A percentile compares a stretch with the other conserved stretches of the same genome.
Evolutionary conservation across 73 alveolate genomes (phyloP).

Genomic region (Vitrella brassicaformis): DNA sequence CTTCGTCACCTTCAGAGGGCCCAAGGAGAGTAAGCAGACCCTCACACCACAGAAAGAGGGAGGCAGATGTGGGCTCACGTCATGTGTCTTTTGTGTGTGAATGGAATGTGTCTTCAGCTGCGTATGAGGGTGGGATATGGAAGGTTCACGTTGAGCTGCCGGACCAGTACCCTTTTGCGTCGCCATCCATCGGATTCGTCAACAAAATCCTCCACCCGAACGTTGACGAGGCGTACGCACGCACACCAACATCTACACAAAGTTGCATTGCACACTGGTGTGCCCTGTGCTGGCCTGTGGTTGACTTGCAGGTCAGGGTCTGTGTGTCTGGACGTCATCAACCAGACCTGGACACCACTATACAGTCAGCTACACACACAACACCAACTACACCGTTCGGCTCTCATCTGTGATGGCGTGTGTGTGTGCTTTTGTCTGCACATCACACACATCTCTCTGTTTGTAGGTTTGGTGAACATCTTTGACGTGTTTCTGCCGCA

Average conservation of each 20-base stretch:
- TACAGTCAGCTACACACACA: constrained; percentile 5
- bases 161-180: constrained; percentile 81
- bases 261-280: not conserved
- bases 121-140: constrained; percentile 84
- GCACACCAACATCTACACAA: not conserved
- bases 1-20: not conserved
- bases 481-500: constrained; percentile 82
- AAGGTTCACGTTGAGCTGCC: constrained; percentile 74
- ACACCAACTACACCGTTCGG: too few relatives aligned
- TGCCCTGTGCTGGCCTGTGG: too few relatives aligned
- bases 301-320: constrained; percentile 69
- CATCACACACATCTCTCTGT: not conserved
- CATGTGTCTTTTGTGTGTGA: not conserved
- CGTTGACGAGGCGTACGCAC: constrained; percentile 71
- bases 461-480: constrained; percentile 68
- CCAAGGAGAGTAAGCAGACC: not conserved
- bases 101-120: constrained; percentile 49
- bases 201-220: constrained; percentile 86
- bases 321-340: constrained; percentile 83
- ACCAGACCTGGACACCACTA: constrained; percentile 91
- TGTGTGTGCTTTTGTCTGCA: too few relatives aligned
- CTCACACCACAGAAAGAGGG: too few relatives aligned
- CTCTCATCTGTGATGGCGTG: too few relatives aligned
- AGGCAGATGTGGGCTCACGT: not conserved
- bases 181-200: constrained; percentile 83